Evolutionary conservation across 495 filamentous ascomycete genomes (phyloP), one percentile per base, ranked within the genome.

Genomic region (Cercophora sp.): DNA sequence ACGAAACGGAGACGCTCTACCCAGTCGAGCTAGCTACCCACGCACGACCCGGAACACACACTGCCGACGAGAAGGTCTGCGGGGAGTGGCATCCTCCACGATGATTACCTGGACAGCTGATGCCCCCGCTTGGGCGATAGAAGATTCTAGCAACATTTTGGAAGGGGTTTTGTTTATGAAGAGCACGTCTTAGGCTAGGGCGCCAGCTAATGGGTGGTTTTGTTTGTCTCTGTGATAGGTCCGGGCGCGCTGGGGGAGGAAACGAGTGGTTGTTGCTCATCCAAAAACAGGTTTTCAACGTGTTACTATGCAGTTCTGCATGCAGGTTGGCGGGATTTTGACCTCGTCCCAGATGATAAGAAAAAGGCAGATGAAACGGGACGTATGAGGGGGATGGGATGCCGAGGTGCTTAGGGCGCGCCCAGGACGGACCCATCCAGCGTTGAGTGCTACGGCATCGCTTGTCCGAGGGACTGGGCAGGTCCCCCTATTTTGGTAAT

Each of bases 221-320:
- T 11, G 5, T 44, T 13, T 11, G 48, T 52, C 45, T 23, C n/a
- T n/a, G n/a, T 59, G 60, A 62, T 62, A 62, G 60, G 60, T 46
- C 42, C 55, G 56, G 53, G 20, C 34, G 27, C 43, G 45, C 53
- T 48, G 56, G 60, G 52, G 40, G 42, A 23, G 34, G 20, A 54
- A 59, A 49, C 55, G 49, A 49, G 36, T 57, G 55, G 42, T 54
- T 34, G 45, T 47, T 36, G 51, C 50, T 54, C 49, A 54, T 29
- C 27, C 40, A 60, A 61, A 67, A 67, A 60, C 61, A 53, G 61
- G 59, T 64, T 67, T 63, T 63, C 50, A 19, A 36, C 24, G 56
- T 63, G 56, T 60, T 32, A 62, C 58, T 66, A 61, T 62, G 61
- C 64, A 64, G 37, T 55, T 52, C 41, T 47, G 51, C 63, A 64